These are phyloP conservation scores for Cladophialophora chaetospira DNA, from an alignment of 2,329 filamentous ascomycete species.

Conservation along the genomic window DNA sequence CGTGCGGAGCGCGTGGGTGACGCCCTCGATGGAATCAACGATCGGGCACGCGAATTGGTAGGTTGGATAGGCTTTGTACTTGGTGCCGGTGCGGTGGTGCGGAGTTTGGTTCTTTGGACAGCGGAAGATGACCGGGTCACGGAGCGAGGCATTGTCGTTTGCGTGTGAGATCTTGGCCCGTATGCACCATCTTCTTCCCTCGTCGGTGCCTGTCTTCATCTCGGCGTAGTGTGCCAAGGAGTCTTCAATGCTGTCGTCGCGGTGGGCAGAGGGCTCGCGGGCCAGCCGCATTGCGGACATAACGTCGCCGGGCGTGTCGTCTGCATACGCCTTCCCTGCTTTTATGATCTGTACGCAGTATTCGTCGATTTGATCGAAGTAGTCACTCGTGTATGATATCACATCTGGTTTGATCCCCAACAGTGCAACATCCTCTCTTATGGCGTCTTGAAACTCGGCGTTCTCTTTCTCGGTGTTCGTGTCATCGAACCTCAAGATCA, in stretches of 20 bases:
- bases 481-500: slow-evolving; percentile 92
- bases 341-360: slow-evolving; percentile 82
- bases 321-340: slow-evolving; percentile 85
- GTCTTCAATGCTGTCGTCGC: slow-evolving; percentile 78
- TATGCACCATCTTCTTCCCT: slow-evolving; percentile 85
- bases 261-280: slow-evolving; percentile 77
- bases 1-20: slow-evolving; percentile 66
- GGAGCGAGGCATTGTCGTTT: slow-evolving; percentile 91
- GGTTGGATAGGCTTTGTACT: slow-evolving; percentile 68
- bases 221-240: slow-evolving; percentile 83
- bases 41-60: slow-evolving; percentile 68
- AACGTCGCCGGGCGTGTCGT: slow-evolving; percentile 86
- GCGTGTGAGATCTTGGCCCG: slow-evolving; percentile 91
- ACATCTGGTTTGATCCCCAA: slow-evolving; percentile 90
- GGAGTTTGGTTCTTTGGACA: slow-evolving; percentile 66
- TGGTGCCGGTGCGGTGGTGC: slow-evolving; percentile 64
- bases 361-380: slow-evolving; percentile 90
- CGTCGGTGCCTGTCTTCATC: slow-evolving; percentile 83
- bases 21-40: slow-evolving; percentile 63
- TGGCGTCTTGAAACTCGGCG: slow-evolving; percentile 91
- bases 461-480: slow-evolving; percentile 98
- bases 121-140: slow-evolving; percentile 96
- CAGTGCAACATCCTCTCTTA: slow-evolving; percentile 84
- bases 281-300: slow-evolving; percentile 85
- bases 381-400: slow-evolving; percentile 89